Evolutionary conservation across 2,329 filamentous ascomycete species (phyloP).

Genomic region (Neonectria sp.): DNA sequence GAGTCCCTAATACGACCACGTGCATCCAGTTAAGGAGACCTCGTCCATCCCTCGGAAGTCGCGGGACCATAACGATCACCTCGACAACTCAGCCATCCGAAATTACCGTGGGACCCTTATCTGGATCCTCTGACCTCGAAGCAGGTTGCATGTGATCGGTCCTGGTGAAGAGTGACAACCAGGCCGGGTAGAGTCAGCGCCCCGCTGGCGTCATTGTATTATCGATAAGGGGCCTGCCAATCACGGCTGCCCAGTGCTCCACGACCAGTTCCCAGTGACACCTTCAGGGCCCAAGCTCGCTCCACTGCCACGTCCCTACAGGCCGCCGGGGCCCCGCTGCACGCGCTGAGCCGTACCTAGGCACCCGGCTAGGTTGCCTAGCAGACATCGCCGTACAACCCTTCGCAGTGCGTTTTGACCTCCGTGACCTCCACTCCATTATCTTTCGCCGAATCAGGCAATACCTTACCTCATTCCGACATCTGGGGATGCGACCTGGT

Average conservation of each 20-base stretch:
- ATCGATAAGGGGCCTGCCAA: conserved; percentile 41
- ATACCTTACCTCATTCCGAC: conserved; percentile 15
- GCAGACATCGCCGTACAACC: conserved; percentile 19
- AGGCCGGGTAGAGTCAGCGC: conserved; percentile 17
- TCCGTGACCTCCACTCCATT: conserved; percentile 16
- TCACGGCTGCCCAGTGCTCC: conserved; percentile 11
- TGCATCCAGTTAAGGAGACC: not conserved
- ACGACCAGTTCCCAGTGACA: conserved; percentile 21
- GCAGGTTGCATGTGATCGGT: conserved; percentile 45
- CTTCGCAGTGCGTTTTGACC: conserved; percentile 6
- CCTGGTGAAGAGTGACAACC: conserved; percentile 33
- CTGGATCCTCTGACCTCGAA: conserved; percentile 41
- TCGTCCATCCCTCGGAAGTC: conserved; percentile 13
- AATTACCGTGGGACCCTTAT: conserved; percentile 32
- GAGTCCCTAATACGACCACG: not conserved
- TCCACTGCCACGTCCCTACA: conserved; percentile 8
- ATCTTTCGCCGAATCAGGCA: conserved; percentile 27
- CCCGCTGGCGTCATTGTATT: conserved; percentile 46
- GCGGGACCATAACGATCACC: conserved; percentile 14
- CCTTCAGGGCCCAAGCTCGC: conserved; percentile 6
- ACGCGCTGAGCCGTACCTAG: conserved; percentile 9
- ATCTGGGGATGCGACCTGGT: conserved; percentile 20
- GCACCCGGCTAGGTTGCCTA: conserved; percentile 20
- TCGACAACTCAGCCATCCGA: conserved; percentile 12
- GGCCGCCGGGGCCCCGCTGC: conserved; percentile 15